Conservation (phyloP, 805 yeast species). For the Saccharomycopsis malanga region DNA sequence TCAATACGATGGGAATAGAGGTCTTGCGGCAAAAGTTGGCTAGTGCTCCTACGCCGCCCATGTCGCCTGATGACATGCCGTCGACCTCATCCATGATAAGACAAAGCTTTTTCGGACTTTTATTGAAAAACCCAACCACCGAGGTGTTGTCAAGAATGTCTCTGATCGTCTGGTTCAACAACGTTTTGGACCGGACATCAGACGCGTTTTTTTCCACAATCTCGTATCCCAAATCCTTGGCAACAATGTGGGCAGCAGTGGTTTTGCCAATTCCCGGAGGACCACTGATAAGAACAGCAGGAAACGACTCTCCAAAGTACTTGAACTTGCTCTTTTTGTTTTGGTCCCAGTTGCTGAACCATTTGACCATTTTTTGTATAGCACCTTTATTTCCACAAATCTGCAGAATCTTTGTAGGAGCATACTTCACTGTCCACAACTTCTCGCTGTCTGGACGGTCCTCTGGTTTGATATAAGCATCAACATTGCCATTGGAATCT, state of each 20-base stretch:
- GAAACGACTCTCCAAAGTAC: slow-evolving; percentile 51
- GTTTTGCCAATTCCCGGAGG: slow-evolving; percentile 95
- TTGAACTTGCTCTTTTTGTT: slow-evolving; percentile 46
- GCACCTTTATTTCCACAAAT: slow-evolving; percentile 87
- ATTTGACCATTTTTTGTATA: slow-evolving; percentile 54
- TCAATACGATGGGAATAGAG: slow-evolving; percentile 81
- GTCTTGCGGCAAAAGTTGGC: slow-evolving; percentile 82
- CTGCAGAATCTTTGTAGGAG: slow-evolving; percentile 69
- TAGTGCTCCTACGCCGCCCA: slow-evolving; percentile 96
- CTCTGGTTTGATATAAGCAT: slow-evolving; percentile 26
- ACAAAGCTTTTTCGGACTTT: slow-evolving; percentile 45
- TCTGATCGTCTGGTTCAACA: slow-evolving; percentile 61
- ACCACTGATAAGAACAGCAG: slow-evolving; percentile 86
- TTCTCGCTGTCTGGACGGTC: slow-evolving; percentile 49
- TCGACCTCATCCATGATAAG: slow-evolving; percentile 98
- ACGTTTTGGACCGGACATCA: slow-evolving; percentile 75
- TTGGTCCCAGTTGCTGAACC: slow-evolving; percentile 74
- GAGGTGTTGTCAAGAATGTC: slow-evolving; percentile 76
- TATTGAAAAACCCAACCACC: slow-evolving; percentile 65
- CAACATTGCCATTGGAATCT: slow-evolving; percentile 13
- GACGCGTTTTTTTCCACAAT: slow-evolving; percentile 83
- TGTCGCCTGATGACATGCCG: slow-evolving; percentile 98
- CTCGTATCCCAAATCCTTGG: slow-evolving; percentile 73
- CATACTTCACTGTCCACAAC: slow-evolving; percentile 90
- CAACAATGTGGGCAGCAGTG: slow-evolving; percentile 76